Evolutionary conservation across 805 yeast species (phyloP), one percentile per base, ranked within the genome.

Genomic region (Metschnikowia picachoensis): DNA sequence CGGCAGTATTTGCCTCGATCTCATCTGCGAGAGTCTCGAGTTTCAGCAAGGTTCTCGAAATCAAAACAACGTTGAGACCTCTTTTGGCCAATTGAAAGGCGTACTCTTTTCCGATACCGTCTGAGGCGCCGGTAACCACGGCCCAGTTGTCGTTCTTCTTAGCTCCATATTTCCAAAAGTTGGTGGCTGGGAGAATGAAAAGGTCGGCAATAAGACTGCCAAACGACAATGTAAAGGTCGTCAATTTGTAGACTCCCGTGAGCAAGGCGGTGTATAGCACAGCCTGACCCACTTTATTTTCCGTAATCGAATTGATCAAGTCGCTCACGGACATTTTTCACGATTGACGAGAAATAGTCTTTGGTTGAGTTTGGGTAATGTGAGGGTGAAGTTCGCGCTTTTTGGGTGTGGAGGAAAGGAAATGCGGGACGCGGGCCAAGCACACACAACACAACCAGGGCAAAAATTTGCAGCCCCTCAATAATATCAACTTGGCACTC

Each of bases 41-140:
- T 63, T 91, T 92, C 29, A 86, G 71, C 60, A 76, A 76, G 14
- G 96, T 89, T 68, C 99, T 81, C 25, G 97, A 87, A 13, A 92
- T 82, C 55, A 94, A 75, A 11, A 88, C 82, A 39, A 94, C 65
- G 57, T 90, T 91, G 65, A 91, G 85, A 2, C 96, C 96, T 53
- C 78, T 82, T 44, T 76, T 66, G 11, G 98, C 99, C 66, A 94
- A 76, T 68, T 92, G 98, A 68, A 60, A 20, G 2, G 97, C 83
- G 61, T 79, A 94, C 65, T 94, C 96, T 63, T 91, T 89, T 47
- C 99, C 99, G 60, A 94, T 85, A 31, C 99, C 99, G 64, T 94
- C 98, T 39, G 97, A 88, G 3, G 97, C 95, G 48, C 99, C 99
- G 7, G 99, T 94, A 14, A 94, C 79, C 30, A 94, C 86, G n/a